Conservation (phyloP, 1,284 basidiomycete species). For the Volvariella volvacea region DNA sequence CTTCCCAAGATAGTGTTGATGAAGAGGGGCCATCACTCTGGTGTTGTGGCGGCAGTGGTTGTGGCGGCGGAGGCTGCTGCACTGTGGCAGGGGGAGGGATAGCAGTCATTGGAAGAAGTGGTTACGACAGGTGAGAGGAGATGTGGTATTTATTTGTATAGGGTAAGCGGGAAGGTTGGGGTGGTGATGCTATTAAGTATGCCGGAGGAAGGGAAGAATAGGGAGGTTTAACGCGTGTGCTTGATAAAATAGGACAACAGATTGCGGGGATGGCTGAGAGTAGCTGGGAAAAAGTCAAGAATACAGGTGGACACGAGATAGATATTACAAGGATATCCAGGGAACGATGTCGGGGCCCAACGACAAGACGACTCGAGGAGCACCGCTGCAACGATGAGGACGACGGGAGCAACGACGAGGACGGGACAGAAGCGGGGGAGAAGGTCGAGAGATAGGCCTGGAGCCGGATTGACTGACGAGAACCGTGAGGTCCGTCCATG, state of each 20-base stretch:
- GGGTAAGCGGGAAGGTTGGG: neutral
- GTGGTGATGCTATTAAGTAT: constrained; percentile 4
- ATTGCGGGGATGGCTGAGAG: constrained; percentile 11
- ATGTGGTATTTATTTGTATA: neutral
- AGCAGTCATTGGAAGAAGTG: constrained; percentile 7
- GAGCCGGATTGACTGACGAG: constrained; percentile 9
- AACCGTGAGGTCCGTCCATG: constrained; percentile 18
- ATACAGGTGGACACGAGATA: constrained; percentile 10
- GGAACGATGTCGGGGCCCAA: neutral
- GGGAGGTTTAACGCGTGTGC: constrained; percentile 12
- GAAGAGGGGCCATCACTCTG: constrained; percentile 10
- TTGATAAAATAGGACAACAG: constrained; percentile 15
- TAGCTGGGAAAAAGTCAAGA: constrained; percentile 10
- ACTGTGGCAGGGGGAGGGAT: constrained; percentile 13
- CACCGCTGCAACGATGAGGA: constrained; percentile 8
- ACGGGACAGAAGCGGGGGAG: constrained; percentile 8
- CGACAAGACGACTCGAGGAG: constrained; percentile 4
- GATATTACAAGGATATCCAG: constrained; percentile 9
- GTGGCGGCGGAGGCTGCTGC: constrained; percentile 15
- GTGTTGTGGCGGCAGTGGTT: too few species aligned
- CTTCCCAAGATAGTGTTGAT: constrained; percentile 37
- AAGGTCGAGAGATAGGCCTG: constrained; percentile 13
- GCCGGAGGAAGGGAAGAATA: constrained; percentile 9
- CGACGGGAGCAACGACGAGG: constrained; percentile 9
- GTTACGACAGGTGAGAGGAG: constrained; percentile 1